Evolutionary conservation across 805 yeast species (phyloP), one percentile per base, ranked within the genome.

Genomic region (Ogataea philodendri): DNA sequence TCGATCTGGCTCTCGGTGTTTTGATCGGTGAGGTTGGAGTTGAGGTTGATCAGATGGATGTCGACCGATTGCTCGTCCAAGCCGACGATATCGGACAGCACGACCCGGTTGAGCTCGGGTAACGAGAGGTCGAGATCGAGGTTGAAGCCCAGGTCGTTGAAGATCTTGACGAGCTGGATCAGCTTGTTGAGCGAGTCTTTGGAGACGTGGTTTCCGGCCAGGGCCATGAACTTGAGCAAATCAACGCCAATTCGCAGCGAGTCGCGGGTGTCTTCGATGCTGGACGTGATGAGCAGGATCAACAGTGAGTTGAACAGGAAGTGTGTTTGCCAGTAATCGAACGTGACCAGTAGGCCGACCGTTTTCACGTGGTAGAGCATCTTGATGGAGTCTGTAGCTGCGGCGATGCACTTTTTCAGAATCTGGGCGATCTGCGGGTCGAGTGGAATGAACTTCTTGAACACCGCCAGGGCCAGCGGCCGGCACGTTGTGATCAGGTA

Each of bases 291-390:
- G 18, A 48, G 32, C 25, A 56, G 44, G 9, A 65, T 57, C 31
- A 63, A 39, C 7, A 62, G 41, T 0, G 69, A 52, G 14, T 63
- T 54, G 39, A 63, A 63, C 28, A 65, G 49, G 41, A 60, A 62
- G 39, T 65, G 62, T 4, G 62, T 61, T 45, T 65, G 67, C 64
- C 66, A 62, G 44, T 62, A 63, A 21, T 65, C 69, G 51, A 56
- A 63, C 13, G 64, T 57, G 5, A 61, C 58, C 30, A 63, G 51
- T 43, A 56, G 35, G 3, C 58, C 59, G 35, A 51, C 41, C 13
- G 46, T 47, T 22, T 50, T 52, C 26, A 65, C 44, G 23, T 50
- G 54, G 11, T 42, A 41, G 3, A 63, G 37, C 20, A 61, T 44
- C 16, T 51, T 52, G 31, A 65, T 52, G 20, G 58, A 60, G 9